A percentile compares a stretch with the other conserved stretches of the same genome.
These are phyloP conservation scores for Mucor saturninus DNA, from an alignment of 371 early-diverging fungal species.

Conservation along the genomic window DNA sequence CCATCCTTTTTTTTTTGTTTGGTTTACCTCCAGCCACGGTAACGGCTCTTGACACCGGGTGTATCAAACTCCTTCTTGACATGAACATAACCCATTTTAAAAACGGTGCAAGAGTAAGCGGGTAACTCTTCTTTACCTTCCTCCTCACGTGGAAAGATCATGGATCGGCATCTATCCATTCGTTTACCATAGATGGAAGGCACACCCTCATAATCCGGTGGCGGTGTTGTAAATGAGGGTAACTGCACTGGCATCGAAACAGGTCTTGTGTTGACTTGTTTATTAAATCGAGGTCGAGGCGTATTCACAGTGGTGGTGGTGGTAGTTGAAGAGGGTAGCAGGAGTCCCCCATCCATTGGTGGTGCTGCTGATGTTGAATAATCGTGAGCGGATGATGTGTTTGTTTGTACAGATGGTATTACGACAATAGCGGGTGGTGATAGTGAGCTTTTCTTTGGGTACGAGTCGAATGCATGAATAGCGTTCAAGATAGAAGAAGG, in stretches of 20 bases:
- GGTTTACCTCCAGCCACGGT: constrained; percentile 55
- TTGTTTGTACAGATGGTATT: constrained; percentile 15
- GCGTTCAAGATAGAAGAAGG: constrained; percentile 24
- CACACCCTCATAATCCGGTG: constrained; percentile 10
- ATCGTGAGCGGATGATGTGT: constrained; percentile 23
- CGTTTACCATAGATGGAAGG: constrained; percentile 10
- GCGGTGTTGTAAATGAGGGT: constrained; percentile 26
- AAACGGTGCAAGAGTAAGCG: constrained; percentile 47
- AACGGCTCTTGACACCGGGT: constrained; percentile 36
- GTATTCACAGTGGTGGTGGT: background rate
- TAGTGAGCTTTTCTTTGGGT: constrained; percentile 2
- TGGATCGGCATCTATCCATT: constrained; percentile 42
- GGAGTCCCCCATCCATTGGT: too few relatives aligned
- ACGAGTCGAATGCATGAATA: constrained; percentile 36
- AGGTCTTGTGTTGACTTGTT: constrained; percentile 19
- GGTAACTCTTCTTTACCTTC: constrained; percentile 47
- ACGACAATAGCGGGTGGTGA: constrained; percentile 6
- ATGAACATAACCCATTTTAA: constrained; percentile 53
- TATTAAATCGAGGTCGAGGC: constrained; percentile 5
- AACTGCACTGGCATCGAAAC: constrained; percentile 28
- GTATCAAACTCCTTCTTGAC: constrained; percentile 49
- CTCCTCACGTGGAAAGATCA: constrained; percentile 35
- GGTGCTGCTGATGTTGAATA: constrained; percentile 3
- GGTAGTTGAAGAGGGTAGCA: too few relatives aligned
- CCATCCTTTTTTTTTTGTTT: too few relatives aligned